phyloP scores from a whole-genome alignment of 495 filamentous ascomycete genomes.

The Daldinia bambusicola region DNA sequence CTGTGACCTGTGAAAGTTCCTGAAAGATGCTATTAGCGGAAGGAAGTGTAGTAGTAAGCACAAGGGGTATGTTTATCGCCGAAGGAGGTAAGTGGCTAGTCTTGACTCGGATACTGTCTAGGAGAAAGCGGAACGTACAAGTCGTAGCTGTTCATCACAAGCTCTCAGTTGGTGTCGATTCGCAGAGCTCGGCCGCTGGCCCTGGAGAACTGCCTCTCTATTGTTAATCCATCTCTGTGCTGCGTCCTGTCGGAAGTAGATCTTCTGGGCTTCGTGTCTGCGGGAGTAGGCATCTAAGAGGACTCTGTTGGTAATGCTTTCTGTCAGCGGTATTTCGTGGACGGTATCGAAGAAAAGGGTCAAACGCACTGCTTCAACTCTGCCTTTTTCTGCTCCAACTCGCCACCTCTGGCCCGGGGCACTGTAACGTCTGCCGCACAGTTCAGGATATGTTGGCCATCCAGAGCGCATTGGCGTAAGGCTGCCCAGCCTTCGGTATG shows the following conservation, averaged over 20 bases:
- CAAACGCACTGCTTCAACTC: constrained; percentile 76
- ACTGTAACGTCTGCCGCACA: constrained; percentile 71
- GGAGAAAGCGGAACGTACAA: constrained; percentile 59
- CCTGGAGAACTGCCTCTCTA: constrained; percentile 72
- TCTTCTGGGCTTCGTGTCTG: constrained; percentile 85
- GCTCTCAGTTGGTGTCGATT: constrained; percentile 68
- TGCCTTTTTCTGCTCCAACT: constrained; percentile 75
- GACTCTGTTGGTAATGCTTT: constrained; percentile 62
- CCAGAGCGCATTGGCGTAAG: constrained; percentile 76
- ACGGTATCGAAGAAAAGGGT: neutral
- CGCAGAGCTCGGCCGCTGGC: constrained; percentile 67
- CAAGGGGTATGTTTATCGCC: constrained; percentile 2
- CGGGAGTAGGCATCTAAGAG: constrained; percentile 80
- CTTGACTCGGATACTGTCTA: neutral
- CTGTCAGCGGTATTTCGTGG: constrained; percentile 35
- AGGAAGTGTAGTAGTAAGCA: constrained; percentile 4
- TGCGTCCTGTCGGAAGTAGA: constrained; percentile 81
- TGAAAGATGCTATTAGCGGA: constrained; percentile 49
- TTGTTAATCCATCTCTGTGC: constrained; percentile 83
- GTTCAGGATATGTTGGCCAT: constrained; percentile 78
- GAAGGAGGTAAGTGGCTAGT: neutral
- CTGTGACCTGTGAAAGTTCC: constrained; percentile 75
- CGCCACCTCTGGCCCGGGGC: constrained; percentile 63
- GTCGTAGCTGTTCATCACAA: constrained; percentile 67
- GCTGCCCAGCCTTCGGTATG: constrained; percentile 81